phyloP scores from a whole-genome alignment of 306 rosid species.

The Cicer cuneatum region DNA sequence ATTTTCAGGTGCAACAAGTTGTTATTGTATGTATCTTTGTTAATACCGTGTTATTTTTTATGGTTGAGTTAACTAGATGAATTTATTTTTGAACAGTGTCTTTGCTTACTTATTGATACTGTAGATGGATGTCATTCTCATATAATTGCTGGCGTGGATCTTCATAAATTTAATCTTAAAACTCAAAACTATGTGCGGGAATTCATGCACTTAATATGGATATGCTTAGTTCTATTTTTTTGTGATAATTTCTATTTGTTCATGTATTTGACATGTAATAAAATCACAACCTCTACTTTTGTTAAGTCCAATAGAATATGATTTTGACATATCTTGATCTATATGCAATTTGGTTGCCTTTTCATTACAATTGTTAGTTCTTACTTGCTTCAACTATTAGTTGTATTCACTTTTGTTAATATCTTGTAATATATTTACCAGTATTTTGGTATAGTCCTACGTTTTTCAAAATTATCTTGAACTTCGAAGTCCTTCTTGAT shows the following conservation, averaged over 20 bases:
- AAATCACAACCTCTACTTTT: conserved; percentile 7
- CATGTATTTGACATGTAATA: neutral
- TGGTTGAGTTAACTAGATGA: conserved; percentile 24
- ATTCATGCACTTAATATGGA: neutral
- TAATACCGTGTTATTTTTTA: conserved; percentile 14
- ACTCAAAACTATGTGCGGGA: neutral
- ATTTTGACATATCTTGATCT: neutral
- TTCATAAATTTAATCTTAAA: neutral
- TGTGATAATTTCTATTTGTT: conserved; percentile 10
- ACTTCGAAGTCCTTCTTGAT: conserved; percentile 39
- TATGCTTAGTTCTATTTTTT: neutral
- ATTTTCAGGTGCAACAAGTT: conserved; percentile 12
- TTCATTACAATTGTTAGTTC: neutral
- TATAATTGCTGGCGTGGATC: conserved; percentile 14
- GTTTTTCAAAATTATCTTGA: conserved; percentile 37
- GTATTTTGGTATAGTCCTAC: conserved; percentile 29
- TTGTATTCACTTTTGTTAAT: conserved; percentile 10
- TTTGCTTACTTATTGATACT: conserved; percentile 11
- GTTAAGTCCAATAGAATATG: neutral
- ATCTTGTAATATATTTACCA: conserved; percentile 10
- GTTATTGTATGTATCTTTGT: conserved; percentile 17
- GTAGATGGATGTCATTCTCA: neutral
- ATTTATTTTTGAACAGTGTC: conserved; percentile 2
- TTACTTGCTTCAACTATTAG: neutral
- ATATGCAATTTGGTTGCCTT: neutral